Evolutionary conservation across 2,329 filamentous ascomycete species (phyloP), one percentile per base, ranked within the genome.

Genomic region (Fusarium duplospermum): DNA sequence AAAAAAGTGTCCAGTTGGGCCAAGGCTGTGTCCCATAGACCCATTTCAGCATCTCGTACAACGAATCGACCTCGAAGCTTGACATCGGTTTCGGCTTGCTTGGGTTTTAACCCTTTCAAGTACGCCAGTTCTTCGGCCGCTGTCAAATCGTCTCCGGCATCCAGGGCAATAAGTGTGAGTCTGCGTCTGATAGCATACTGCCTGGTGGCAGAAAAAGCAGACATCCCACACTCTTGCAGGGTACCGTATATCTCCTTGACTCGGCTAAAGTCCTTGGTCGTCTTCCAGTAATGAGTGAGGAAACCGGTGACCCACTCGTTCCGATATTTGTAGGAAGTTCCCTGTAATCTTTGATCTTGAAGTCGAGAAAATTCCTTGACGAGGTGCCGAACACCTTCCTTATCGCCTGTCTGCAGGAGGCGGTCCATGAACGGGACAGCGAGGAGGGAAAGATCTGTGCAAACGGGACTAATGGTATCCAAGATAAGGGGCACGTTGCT

Each of bases 111-210:
- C 10, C 64, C 35, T 11, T 59, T 52, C n/a, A 83, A 69, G 2
- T 68, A 62, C 6, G 58, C 40, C 62, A 82, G 74, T 63, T 82
- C 81, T 38, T 68, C 47, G 8, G 59, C 62, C 7, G 77, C 78
- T 40, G 79, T 77, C 4, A 60, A 66, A 24, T 81, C 74, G 50
- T 82, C 79, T 7, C 74, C 76, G 16, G 76, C 80, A 24, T 79
- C 72, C 6, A 80, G 67, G 40, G 80, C 77, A 52, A 75, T 76
- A 14, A 77, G 62, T 2, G 73, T 60, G 64, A 83, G 76, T 50
- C 78, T 71, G 8, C 78, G 72, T 59, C 81, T 79, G 18, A 80
- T 78, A 16, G 78, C 71, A 61, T 81, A 81, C 52, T 82, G 75
- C 2, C 66, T 72, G 36, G 69, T 62, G 8, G 29, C 31, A 7